A percentile compares a stretch with the other conserved stretches of the same genome.
These are phyloP conservation scores for Sanghuangporus baumii DNA, from an alignment of 1,284 basidiomycete species.

Conservation along the genomic window DNA sequence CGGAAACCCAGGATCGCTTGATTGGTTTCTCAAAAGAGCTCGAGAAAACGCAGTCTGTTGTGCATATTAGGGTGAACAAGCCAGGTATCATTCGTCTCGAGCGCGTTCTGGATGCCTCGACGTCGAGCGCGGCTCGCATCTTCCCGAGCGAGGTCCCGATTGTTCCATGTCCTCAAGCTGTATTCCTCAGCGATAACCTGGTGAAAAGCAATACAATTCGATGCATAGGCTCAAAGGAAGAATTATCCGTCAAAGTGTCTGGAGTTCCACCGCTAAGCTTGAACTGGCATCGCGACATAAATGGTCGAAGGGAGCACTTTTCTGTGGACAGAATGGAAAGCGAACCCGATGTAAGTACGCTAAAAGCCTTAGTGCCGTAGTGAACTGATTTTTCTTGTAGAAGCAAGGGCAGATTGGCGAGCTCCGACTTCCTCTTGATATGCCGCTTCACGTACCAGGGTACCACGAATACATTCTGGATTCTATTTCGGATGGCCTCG, in stretches of 20 bases:
- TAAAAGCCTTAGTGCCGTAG: background rate
- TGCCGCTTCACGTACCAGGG: slow-evolving; percentile 57
- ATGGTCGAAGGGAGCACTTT: slow-evolving; percentile 59
- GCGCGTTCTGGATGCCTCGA: slow-evolving; percentile 67
- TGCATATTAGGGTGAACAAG: slow-evolving; percentile 64
- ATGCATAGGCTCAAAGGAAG: slow-evolving; percentile 68
- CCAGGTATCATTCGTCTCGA: slow-evolving; percentile 73
- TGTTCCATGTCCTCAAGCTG: slow-evolving; percentile 76
- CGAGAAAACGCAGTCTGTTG: slow-evolving; percentile 66
- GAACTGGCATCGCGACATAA: slow-evolving; percentile 66
- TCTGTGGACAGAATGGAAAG: slow-evolving; percentile 82
- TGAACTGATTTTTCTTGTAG: slow-evolving; percentile 10
- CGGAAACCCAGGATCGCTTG: slow-evolving; percentile 39
- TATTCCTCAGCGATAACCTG: slow-evolving; percentile 47
- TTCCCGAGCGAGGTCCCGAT: slow-evolving; percentile 68
- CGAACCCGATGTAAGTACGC: slow-evolving; percentile 28
- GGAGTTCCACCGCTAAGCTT: slow-evolving; percentile 79
- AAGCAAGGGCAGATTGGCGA: slow-evolving; percentile 37
- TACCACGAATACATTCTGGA: slow-evolving; percentile 67
- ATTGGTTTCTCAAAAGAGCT: slow-evolving; percentile 34
- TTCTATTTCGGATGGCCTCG: slow-evolving; percentile 67
- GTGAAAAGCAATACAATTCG: slow-evolving; percentile 45
- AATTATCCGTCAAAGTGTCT: slow-evolving; percentile 62
- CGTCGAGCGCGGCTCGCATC: slow-evolving; percentile 55
- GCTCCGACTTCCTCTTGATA: slow-evolving; percentile 62